Percentiles rank a stretch among this genome's conserved stretches.
phyloP scores from a whole-genome alignment of 257 asterid genomes.

The Solanum paucissectum region DNA sequence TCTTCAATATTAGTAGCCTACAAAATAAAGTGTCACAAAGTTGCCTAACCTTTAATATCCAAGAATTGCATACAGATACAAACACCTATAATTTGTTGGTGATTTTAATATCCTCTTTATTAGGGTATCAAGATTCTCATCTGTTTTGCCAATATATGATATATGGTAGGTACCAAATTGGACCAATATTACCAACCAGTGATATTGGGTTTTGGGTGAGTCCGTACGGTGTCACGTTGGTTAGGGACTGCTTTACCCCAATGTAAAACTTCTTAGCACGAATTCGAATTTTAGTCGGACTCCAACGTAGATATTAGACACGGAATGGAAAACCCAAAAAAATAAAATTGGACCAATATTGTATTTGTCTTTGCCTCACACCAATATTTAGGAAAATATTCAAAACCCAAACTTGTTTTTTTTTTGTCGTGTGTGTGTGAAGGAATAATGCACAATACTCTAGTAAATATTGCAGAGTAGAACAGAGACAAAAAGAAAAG shows the following conservation, averaged over 20 bases:
- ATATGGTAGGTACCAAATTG: neutral
- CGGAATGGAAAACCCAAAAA: neutral
- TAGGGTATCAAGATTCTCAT: neutral
- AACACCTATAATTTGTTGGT: neutral
- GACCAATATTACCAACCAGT: neutral
- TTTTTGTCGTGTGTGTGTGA: neutral
- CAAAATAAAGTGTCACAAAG: neutral
- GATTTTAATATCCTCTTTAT: neutral
- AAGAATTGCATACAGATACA: neutral
- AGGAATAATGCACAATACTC: neutral
- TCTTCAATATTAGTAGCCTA: neutral
- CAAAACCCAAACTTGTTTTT: neutral
- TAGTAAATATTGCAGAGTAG: neutral
- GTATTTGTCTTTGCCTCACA: neutral
- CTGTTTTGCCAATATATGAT: neutral
- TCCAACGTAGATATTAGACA: neutral
- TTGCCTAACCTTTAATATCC: neutral
- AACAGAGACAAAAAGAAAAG: neutral
- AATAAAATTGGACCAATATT: too few relatives aligned
- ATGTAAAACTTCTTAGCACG: too few relatives aligned
- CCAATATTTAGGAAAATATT: neutral
- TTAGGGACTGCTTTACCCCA: too few relatives aligned
- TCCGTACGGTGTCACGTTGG: neutral
- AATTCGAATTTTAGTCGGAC: fast-evolving
- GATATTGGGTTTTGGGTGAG: neutral